Conservation (phyloP, 2,329 filamentous ascomycete genomes). For the Podosphaera fusca region DNA sequence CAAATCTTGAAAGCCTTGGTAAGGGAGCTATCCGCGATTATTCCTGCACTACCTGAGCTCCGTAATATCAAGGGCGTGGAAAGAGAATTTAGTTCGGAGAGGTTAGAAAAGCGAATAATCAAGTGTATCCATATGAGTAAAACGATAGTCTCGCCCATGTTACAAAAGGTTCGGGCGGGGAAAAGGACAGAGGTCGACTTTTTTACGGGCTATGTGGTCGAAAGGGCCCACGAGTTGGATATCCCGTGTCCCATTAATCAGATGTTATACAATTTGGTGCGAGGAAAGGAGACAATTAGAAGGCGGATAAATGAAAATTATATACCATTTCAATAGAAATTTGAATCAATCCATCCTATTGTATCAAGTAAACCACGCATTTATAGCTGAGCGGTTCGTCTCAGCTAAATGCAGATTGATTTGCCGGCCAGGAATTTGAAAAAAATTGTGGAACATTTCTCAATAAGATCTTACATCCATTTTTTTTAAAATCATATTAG, state of each 20-base stretch:
- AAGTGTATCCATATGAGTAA: constrained; percentile 29
- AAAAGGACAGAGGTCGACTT: constrained; percentile 55
- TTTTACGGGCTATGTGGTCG: constrained; percentile 72
- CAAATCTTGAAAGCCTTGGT: constrained; percentile 48
- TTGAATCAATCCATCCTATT: background rate
- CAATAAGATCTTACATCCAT: too few relatives aligned
- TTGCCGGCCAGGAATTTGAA: background rate
- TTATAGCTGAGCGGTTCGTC: too few relatives aligned
- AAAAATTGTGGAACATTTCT: too few relatives aligned
- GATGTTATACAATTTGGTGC: constrained; percentile 48
- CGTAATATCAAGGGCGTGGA: constrained; percentile 28
- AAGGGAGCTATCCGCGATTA: constrained; percentile 48
- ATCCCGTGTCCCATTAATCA: constrained; percentile 52
- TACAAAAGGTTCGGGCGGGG: constrained; percentile 38
- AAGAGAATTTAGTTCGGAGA: constrained; percentile 32
- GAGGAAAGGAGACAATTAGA: constrained; percentile 32
- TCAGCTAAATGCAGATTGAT: background rate
- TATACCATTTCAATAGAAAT: constrained; percentile 10
- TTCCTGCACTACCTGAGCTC: constrained; percentile 53
- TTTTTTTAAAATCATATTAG: too few relatives aligned
- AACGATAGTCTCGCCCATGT: constrained; percentile 33
- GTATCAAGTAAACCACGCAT: background rate
- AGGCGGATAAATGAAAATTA: constrained; percentile 9
- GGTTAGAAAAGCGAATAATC: constrained; percentile 36
- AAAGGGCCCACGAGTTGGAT: constrained; percentile 46